Conservation (phyloP, 2,329 filamentous ascomycete genomes). For the Penicillium sp. region DNA sequence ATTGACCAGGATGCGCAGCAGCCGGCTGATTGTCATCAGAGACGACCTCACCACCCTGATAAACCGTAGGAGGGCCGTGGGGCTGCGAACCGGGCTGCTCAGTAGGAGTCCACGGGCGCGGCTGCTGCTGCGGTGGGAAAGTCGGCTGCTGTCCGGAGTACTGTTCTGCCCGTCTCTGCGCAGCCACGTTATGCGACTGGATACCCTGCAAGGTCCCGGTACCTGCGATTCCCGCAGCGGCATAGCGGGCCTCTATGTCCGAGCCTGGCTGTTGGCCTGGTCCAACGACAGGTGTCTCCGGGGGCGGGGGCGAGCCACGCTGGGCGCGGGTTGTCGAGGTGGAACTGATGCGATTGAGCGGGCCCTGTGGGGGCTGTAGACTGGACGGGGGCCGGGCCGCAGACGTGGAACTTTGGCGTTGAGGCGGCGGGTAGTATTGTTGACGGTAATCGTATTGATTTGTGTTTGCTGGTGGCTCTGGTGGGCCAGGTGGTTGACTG, state of each 20-base stretch:
- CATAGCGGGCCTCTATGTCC: conserved; percentile 84
- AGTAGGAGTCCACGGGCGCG: conserved; percentile 86
- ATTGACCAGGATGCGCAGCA: conserved; percentile 19
- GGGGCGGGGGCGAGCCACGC: conserved; percentile 85
- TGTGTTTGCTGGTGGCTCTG: conserved; percentile 19
- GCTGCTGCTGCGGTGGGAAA: conserved; percentile 32
- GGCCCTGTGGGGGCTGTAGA: conserved; percentile 40
- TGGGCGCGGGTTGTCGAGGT: conserved; percentile 87
- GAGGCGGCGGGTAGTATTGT: conserved; percentile 54
- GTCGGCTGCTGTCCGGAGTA: conserved; percentile 52
- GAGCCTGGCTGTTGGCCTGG: conserved; percentile 62
- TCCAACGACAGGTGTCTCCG: conserved; percentile 76
- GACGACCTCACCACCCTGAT: conserved; percentile 73
- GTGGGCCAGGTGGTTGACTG: conserved; percentile 31
- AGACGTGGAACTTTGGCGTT: conserved; percentile 22
- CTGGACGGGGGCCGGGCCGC: conserved; percentile 19
- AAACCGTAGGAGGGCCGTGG: conserved; percentile 82
- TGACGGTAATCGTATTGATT: conserved; percentile 49
- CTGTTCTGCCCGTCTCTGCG: conserved; percentile 69
- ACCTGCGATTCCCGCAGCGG: conserved; percentile 80
- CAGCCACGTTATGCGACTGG: conserved; percentile 66
- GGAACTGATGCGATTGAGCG: conserved; percentile 58
- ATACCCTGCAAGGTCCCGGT: conserved; percentile 71
- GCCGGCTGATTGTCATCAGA: conserved; percentile 34
- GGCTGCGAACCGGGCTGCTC: conserved; percentile 77